Base-by-base conservation (phyloP, 192 early-diverging fungal genomes). In the Mortierella claussenii region DNA sequence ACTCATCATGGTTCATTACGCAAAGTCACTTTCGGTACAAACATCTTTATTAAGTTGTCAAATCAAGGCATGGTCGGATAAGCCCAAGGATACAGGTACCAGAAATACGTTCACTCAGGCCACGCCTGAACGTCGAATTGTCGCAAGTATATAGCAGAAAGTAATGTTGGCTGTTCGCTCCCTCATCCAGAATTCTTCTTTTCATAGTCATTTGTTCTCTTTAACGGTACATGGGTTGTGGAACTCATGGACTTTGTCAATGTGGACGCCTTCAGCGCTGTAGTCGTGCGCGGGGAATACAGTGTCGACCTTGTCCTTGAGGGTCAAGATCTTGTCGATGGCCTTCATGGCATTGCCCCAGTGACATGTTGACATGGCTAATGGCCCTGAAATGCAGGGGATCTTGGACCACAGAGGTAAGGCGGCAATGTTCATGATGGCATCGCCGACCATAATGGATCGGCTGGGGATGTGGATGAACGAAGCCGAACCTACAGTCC, bases 261-360 rank as follows among this genome's bases (percentile, higher is more conserved):
- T 81, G 40, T 60, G 68, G 52, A 81, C 30, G 0, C 79, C 79
- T 60, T 76, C 60, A 7, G 24, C 18, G 18, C 44, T 69, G 32
- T 61, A 61, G 49, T 81, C 79, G 42, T 81, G 79, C 4, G 71
- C 70, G 1, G 79, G 79, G 53, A 81, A 75, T 17, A 81, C 67
- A 7, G 67, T 66, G 28, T 75, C 67, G 17, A 81, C 51, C 0
- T 81, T 47, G 3, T 59, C 64, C 52, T 64, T 58, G 37, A 69
- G 43, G 3, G 65, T 51, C 30, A 55, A 37, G 11, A 81, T 64
- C 50, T 69, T 74, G 33, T 63, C 65, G 12, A 81, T 81, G 21
- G 79, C 55, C 43, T 60, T 49, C 62, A 62, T 69, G 24, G 60
- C 61, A 44, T 69, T 52, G 26, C 65, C 62, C 67, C 70, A 68